Conservation (phyloP, 1,284 basidiomycete genomes). For the Apiotrichum porosum region DNA sequence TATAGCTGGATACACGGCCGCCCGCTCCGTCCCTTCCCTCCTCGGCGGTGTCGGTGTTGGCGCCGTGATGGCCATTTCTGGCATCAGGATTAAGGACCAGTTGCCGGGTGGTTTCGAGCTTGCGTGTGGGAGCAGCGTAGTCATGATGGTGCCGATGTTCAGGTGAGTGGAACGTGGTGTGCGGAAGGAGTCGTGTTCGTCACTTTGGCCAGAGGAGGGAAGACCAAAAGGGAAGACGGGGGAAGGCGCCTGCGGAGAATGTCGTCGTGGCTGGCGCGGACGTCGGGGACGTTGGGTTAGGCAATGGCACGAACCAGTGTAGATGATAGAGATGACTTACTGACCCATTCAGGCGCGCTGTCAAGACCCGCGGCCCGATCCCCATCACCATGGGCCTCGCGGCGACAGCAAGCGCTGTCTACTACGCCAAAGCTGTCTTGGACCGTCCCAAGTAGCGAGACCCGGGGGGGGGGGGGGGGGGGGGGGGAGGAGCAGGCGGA, state of each 20-base stretch:
- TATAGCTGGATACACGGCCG: conserved; percentile 31
- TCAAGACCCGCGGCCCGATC: conserved; percentile 24
- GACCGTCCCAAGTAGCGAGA: too few species aligned
- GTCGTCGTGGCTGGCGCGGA: not conserved
- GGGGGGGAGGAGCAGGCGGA: too few species aligned
- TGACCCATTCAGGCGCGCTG: conserved; percentile 20
- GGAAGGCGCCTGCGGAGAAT: not conserved
- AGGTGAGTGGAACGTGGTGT: too few species aligned
- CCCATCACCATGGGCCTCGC: conserved; percentile 24
- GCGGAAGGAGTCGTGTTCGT: too few species aligned
- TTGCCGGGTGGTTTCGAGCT: conserved; percentile 32
- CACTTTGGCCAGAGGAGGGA: not conserved
- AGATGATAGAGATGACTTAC: too few species aligned
- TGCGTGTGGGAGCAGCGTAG: conserved; percentile 23
- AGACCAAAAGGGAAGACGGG: not conserved
- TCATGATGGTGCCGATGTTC: conserved; percentile 3
- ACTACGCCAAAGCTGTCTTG: conserved; percentile 22
- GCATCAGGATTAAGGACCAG: conserved; percentile 36
- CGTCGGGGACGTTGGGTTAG: not conserved
- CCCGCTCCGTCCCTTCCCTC: conserved; percentile 28
- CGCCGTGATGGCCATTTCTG: conserved; percentile 29
- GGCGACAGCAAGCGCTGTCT: conserved; percentile 28
- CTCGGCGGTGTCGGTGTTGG: conserved; percentile 29
- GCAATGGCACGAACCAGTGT: too few species aligned
- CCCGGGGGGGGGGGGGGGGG: too few species aligned